Evolutionary conservation across 805 yeast genomes (phyloP), one percentile per base, ranked within the genome.

Genomic region (Ogataea nonfermentans): DNA sequence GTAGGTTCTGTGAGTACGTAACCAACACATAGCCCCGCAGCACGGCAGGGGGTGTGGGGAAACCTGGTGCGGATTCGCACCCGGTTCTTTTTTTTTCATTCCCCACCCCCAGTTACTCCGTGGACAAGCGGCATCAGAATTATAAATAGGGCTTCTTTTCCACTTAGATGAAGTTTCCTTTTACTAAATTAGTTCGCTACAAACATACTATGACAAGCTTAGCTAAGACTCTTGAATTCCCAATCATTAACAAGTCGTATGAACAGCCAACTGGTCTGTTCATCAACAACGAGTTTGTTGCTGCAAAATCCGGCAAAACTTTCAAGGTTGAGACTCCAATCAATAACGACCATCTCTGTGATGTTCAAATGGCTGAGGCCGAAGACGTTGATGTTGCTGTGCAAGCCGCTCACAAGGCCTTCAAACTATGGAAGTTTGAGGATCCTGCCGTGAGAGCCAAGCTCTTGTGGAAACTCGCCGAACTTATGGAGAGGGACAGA

Each of bases 311-410:
- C 40, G 75, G 73, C 48, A 74, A 77, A 62, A 76, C 87, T 19
- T 79, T 81, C 51, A 76, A 71, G 48, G 84, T 80, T 24, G 60
- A 77, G 32, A 73, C 79, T 53, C 88, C 88, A 25, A 73, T 85
- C 27, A 80, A 84, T 15, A 90, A 82, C 63, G 86, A 82, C 53
- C 75, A 74, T 44, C 74, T 84, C 47, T 70, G 81, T 46, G 77
- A 76, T 40, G 77, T 84, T 34, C 80, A 84, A 60, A 90, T 81
- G 59, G 95, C 90, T 32, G 71, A 76, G 43, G 81, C 68, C 37
- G 91, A 75, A 37, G 96, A 89, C 62, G 82, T 89, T 26, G 90
- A 89, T 49, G 52, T 65, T 43, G 98, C 98, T 12, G 95, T 91
- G 24, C 75, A 78, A 17, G 95, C 95, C 25, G 97, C 97, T 32